These are phyloP conservation scores for Boletus subcaerulescens DNA, from an alignment of 768 basidiomycete genomes.

Conservation along the genomic window DNA sequence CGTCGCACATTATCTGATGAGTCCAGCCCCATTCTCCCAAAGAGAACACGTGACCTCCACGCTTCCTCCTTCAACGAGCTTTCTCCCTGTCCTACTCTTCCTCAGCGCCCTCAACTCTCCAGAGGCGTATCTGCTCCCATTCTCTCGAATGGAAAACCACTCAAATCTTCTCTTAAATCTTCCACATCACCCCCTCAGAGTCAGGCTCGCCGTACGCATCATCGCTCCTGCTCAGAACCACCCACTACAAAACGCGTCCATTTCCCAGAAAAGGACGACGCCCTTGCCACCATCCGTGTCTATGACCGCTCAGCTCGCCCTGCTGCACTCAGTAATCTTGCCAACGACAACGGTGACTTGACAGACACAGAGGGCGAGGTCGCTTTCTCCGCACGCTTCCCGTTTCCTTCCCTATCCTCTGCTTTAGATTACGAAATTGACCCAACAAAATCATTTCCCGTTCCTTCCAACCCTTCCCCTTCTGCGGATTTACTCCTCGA, in stretches of 20 bases:
- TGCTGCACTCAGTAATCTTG: constrained; percentile 42
- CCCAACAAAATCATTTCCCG: constrained; percentile 11
- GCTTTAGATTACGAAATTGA: constrained; percentile 21
- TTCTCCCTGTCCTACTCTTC: constrained; percentile 1
- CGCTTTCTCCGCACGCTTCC: constrained; percentile 11
- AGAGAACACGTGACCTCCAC: constrained; percentile 8
- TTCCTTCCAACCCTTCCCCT: constrained; percentile 1
- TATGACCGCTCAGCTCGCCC: constrained; percentile 71
- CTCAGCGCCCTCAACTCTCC: constrained; percentile 37
- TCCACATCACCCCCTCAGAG: constrained; percentile 20
- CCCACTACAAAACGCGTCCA: constrained; percentile 82
- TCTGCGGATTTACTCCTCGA: constrained; percentile 37
- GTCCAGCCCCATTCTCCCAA: too few relatives aligned
- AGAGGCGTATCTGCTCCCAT: constrained; percentile 42
- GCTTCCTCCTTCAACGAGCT: constrained; percentile 17
- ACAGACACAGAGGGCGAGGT: constrained; percentile 43
- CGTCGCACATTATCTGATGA: too few relatives aligned
- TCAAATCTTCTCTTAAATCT: constrained; percentile 81
- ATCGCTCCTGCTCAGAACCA: constrained; percentile 55
- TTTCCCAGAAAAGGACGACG: constrained; percentile 69
- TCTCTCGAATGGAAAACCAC: constrained; percentile 77
- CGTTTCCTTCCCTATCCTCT: constrained; percentile 5
- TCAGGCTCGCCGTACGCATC: constrained; percentile 11
- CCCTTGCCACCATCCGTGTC: constrained; percentile 57
- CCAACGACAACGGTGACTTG: constrained; percentile 31